Evolutionary conservation across 805 yeast genomes (phyloP), one percentile per base, ranked within the genome.

Genomic region (Candida railenensis): DNA sequence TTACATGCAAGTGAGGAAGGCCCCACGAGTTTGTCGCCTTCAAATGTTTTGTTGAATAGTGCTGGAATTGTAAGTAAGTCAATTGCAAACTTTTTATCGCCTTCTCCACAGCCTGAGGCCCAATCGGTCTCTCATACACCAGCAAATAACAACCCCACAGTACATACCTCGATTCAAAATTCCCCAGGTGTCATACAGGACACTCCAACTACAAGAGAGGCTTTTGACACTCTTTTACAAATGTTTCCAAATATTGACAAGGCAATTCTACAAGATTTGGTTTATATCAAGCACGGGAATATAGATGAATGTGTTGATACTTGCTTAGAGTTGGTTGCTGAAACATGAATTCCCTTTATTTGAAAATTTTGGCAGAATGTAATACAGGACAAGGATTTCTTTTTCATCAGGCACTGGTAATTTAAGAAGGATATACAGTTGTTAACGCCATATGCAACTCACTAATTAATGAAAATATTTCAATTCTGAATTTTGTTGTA

Each of bases 171-270:
- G 21, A 19, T 9, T 41, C 34, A 9, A 15, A 37, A 12, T 20
- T 36, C 12, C 4, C 42, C 8, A 3, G 39, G n/a, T 22, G 44
- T n/a, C 32, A 34, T 46, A 19, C 42, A 25, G 22, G 3, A 37
- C 64, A 21, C 45, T n/a, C 40, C 38, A 36, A 34, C 42, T 3
- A 48, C 53, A 25, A 48, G 53, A 37, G 52, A 51, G 33, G 55
- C 82, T 2, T 69, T 76, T 20, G 66, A 65, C 1, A 77, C 78
- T 2, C 69, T 89, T 45, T 66, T 67, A 22, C 82, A 81, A 41
- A 86, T 90, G 81, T 89, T 90, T 62, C 95, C 96, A 0, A 73
- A 71, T 39, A 68, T 89, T 49, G 96, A 89, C 54, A 67, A 69
- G 42, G 87, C 80, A 0, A 67, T 90, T 1, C 74, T 90, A 42